These are phyloP conservation scores for Candida ascalaphidarum DNA, from an alignment of 805 yeast species.

Conservation along the genomic window DNA sequence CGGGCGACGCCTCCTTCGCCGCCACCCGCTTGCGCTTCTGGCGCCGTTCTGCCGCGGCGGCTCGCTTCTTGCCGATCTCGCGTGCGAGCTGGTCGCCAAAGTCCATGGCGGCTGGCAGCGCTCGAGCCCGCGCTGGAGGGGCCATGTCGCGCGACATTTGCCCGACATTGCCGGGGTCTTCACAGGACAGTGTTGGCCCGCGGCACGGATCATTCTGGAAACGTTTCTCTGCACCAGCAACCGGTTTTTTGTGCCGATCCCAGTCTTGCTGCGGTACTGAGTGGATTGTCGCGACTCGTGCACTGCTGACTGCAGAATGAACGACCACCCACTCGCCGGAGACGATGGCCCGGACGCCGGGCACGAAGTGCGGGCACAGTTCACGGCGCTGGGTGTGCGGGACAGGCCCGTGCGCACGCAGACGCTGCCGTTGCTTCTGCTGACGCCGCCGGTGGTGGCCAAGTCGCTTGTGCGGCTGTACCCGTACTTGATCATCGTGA, in stretches of 20 bases:
- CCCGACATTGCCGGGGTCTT: no score
- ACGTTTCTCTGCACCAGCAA: no score
- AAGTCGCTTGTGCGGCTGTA: constrained; percentile 75
- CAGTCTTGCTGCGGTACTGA: no score
- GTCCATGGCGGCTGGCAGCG: constrained; percentile 6
- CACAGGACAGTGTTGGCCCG: no score
- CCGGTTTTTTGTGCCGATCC: no score
- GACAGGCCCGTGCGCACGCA: constrained; percentile 27
- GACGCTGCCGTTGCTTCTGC: constrained; percentile 74
- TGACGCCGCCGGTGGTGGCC: constrained; percentile 88
- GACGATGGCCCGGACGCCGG: not conserved
- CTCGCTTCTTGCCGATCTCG: constrained; percentile 7
- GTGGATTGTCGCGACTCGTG: no score
- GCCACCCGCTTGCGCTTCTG: no score
- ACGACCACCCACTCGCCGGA: not conserved
- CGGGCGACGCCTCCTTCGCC: no score
- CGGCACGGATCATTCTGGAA: no score
- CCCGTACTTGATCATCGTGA: constrained; percentile 72
- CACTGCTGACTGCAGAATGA: no score
- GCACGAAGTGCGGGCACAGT: constrained; percentile 22
- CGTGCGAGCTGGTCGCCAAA: constrained; percentile 5
- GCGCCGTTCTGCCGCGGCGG: not conserved
- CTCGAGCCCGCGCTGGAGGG: constrained; percentile 1
- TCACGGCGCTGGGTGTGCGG: constrained; percentile 5
- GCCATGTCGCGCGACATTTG: no score